These are phyloP conservation scores for Eimeria necatrix DNA, from an alignment of 169 alveolate genomes.

Conservation along the genomic window DNA sequence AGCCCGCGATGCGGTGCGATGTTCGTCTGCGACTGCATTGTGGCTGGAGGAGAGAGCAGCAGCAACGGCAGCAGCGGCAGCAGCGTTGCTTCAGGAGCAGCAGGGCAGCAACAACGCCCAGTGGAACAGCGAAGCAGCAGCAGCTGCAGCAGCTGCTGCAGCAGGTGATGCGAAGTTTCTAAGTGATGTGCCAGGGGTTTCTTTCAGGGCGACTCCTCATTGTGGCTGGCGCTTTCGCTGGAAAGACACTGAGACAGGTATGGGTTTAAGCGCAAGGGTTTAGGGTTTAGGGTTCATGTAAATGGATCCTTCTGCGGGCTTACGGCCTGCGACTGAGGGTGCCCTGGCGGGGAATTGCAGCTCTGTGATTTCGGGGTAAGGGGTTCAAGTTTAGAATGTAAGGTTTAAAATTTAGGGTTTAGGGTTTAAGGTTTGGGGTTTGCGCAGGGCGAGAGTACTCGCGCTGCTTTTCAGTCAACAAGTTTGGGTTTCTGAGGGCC, in stretches of 20 bases:
- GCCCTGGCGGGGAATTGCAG: neutral
- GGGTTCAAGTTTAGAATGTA: neutral
- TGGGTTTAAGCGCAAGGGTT: neutral
- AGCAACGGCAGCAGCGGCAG: constrained; percentile 34
- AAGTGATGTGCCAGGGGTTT: constrained; percentile 22
- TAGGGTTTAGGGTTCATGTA: neutral
- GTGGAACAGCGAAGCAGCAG: neutral
- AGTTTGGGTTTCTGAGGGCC: constrained; percentile 51
- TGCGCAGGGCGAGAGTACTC: constrained; percentile 53
- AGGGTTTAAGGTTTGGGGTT: constrained; percentile 8
- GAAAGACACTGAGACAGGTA: constrained; percentile 68
- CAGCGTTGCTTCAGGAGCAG: constrained; percentile 44
- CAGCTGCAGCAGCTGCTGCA: constrained; percentile 27
- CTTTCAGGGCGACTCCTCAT: constrained; percentile 40
- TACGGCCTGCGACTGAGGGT: neutral
- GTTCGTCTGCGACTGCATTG: constrained; percentile 16
- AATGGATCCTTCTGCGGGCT: neutral
- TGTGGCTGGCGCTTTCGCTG: constrained; percentile 60
- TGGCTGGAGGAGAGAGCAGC: constrained; percentile 50
- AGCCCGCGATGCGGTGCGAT: neutral
- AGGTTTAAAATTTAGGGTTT: neutral
- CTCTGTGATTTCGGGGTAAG: neutral
- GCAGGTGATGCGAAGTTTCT: neutral
- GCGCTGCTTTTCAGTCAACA: constrained; percentile 61
- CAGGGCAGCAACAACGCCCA: constrained; percentile 13